Evolutionary conservation across 495 filamentous ascomycete genomes (phyloP).

Genomic region (Podospora didyma): DNA sequence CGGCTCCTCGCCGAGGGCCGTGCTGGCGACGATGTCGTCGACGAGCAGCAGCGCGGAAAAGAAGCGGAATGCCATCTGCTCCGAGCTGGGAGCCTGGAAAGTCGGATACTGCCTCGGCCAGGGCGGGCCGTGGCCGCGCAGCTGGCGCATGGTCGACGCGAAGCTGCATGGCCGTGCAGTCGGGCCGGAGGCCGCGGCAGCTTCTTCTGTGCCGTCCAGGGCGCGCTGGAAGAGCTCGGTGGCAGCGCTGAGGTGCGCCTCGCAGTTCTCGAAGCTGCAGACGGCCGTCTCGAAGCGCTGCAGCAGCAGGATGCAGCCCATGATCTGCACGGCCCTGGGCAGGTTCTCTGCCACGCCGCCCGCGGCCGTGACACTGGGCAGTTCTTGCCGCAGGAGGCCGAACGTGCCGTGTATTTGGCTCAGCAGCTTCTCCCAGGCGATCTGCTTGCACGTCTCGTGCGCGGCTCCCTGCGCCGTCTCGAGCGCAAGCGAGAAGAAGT

Average conservation of each 20-base stretch:
- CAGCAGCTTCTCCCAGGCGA: slow-evolving; percentile 32
- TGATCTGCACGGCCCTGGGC: slow-evolving; percentile 31
- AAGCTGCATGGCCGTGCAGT: slow-evolving; percentile 12
- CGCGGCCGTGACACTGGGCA: slow-evolving; percentile 30
- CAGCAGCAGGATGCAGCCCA: slow-evolving; percentile 51
- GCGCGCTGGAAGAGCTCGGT: slow-evolving; percentile 40
- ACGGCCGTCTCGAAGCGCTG: slow-evolving; percentile 46
- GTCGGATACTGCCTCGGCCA: slow-evolving; percentile 9
- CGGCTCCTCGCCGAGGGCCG: slow-evolving; percentile 35
- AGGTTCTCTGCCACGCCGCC: slow-evolving; percentile 25
- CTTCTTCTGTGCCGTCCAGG: slow-evolving; percentile 1
- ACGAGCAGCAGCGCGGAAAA: slow-evolving; percentile 43
- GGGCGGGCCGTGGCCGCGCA: slow-evolving; percentile 18
- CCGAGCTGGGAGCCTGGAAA: slow-evolving; percentile 25
- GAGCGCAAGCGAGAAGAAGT: slow-evolving; percentile 42
- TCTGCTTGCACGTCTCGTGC: slow-evolving; percentile 22
- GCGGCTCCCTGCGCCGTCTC: slow-evolving; percentile 9
- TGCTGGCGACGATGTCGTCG: slow-evolving; percentile 49
- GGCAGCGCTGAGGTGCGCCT: slow-evolving; percentile 45
- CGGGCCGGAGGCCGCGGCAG: not conserved
- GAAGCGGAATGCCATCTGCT: slow-evolving; percentile 51
- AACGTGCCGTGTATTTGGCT: slow-evolving; percentile 36
- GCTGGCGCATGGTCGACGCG: slow-evolving; percentile 28
- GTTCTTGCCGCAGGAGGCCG: slow-evolving; percentile 34
- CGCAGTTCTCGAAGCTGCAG: slow-evolving; percentile 40